phyloP scores from a whole-genome alignment of 2,329 filamentous ascomycete species.

The Venturiaceae sp. region DNA sequence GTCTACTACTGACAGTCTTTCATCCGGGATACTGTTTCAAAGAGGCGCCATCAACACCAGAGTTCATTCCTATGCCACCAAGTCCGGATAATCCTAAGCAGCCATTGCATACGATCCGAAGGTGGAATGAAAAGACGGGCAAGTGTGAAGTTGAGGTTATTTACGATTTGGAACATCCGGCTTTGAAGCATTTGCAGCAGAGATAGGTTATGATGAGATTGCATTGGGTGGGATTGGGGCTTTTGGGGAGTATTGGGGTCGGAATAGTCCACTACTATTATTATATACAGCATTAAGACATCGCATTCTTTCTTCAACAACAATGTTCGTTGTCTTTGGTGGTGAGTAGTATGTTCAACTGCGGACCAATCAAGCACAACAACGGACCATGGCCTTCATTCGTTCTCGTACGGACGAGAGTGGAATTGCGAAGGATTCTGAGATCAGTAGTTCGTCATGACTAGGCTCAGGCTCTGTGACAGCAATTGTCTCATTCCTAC shows the following conservation, averaged over 20 bases:
- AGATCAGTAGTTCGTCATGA: no score
- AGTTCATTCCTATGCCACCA: not conserved
- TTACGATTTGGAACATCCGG: not conserved
- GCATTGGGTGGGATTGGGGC: not conserved
- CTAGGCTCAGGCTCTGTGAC: no score
- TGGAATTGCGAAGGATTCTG: no score
- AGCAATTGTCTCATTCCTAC: no score
- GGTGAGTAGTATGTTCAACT: not conserved
- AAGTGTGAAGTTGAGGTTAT: conserved; percentile 7
- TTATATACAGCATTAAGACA: not conserved
- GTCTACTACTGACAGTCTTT: conserved; percentile 2
- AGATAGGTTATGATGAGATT: not conserved
- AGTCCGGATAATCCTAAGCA: not conserved
- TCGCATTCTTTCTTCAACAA: not conserved
- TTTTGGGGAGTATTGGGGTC: not conserved
- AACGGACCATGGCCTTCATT: not conserved
- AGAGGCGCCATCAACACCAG: not conserved
- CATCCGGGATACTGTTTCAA: conserved; percentile 8
- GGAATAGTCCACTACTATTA: not conserved
- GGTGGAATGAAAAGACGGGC: conserved; percentile 8
- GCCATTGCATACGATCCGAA: conserved; percentile 3
- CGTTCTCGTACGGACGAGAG: no score
- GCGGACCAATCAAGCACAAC: not conserved
- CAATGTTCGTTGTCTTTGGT: not conserved
- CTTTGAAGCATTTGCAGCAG: not conserved